Evolutionary conservation across 2,329 filamentous ascomycete species (phyloP), one percentile per base, ranked within the genome.

Genomic region (Hypomyces rosellus): DNA sequence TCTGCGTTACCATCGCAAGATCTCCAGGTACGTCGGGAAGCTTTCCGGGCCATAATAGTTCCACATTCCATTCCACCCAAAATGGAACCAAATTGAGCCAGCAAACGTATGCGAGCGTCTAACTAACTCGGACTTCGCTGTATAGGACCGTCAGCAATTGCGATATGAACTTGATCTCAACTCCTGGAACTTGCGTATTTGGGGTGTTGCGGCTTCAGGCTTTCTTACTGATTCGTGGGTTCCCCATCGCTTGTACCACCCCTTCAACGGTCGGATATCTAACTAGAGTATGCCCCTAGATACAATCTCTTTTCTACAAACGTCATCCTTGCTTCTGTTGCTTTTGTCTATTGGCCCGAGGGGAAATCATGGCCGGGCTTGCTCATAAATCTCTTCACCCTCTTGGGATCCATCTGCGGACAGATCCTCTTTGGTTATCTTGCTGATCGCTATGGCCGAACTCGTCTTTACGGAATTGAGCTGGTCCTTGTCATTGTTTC

Each of bases 271-370:
- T 22, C 44, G 22, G 46, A 15, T 48, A 34, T 18, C 42, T 51
- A n/a, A 36, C 15, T 36, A 16, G 7, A 20, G 11, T 30, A 45
- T 53, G 45, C 52, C 40, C 40, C 25, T 13, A 77, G 74, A 53
- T 78, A 78, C 51, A 78, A 78, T 50, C 69, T 78, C 18, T 78
- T 78, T 55, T 75, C 75, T 12, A 77, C 72, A 53, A 78, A 78
- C 53, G 75, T 78, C 48, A 78, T 78, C 46, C 65, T 75, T n/a
- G 70, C 75, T 6, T 76, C 74, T 12, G 67, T 78, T 46, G 72
- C 72, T 6, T 78, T 75, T 57, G 75, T 78, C 8, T 78, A 78
- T 57, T 77, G 75, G 57, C 75, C 75, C 3, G 59, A 74, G 48
- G 68, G 71, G 39, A 62, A 65, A 13, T 64, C 65, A 54, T 76